phyloP scores from a whole-genome alignment of 345 rosid species.

The Citrus medica region DNA sequence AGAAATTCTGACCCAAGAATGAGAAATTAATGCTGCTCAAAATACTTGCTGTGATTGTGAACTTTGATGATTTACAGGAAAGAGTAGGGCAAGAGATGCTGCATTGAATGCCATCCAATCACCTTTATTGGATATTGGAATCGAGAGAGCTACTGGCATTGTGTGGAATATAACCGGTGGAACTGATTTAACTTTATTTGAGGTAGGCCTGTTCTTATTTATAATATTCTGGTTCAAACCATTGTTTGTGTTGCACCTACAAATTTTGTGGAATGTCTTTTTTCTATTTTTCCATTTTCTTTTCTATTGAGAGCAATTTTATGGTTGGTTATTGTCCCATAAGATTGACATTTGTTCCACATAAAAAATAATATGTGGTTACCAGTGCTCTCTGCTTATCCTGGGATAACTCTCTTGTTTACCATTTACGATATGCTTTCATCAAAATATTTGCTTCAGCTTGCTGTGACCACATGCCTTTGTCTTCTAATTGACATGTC shows the following conservation, averaged over 20 bases:
- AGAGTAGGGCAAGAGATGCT: slow-evolving; percentile 91
- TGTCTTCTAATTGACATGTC: not conserved
- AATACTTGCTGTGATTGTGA: not conserved
- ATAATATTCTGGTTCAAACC: not conserved
- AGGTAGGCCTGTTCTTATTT: slow-evolving; percentile 40
- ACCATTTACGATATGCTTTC: no score
- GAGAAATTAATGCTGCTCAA: not conserved
- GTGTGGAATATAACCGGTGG: slow-evolving; percentile 98
- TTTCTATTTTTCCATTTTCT: not conserved
- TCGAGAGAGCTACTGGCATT: slow-evolving; percentile 93
- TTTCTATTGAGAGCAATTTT: not conserved
- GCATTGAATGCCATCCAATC: slow-evolving; percentile 92
- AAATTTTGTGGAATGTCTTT: not conserved
- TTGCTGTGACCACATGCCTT: not conserved
- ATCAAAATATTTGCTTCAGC: not conserved
- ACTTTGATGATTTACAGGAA: slow-evolving; percentile 37
- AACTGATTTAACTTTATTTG: slow-evolving; percentile 75
- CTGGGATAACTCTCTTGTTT: not conserved
- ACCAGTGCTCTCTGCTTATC: not conserved
- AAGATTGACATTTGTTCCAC: not conserved
- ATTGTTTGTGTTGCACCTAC: not conserved
- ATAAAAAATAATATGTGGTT: not conserved
- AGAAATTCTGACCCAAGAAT: not conserved
- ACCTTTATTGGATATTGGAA: slow-evolving; percentile 82
- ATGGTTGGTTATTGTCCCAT: not conserved